Conservation (phyloP, 352 stramenopile species). For the Pythium vanterpoolii region DNA sequence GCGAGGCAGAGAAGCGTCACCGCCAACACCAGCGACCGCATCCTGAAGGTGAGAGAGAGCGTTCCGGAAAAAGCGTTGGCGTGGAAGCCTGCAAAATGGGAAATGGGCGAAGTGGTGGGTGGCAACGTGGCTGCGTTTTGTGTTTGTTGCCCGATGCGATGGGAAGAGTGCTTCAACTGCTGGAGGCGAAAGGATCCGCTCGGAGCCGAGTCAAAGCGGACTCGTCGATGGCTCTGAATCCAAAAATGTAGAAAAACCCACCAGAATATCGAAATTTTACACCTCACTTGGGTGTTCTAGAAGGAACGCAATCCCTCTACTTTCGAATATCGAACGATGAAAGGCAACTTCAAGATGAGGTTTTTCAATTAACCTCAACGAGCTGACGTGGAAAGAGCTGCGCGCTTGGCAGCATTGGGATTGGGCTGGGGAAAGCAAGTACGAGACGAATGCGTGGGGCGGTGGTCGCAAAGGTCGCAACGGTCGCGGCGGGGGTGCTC, state of each 20-base stretch:
- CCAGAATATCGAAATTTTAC: conserved; percentile 20
- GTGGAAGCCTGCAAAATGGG: conserved; percentile 9
- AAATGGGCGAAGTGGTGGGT: conserved; percentile 11
- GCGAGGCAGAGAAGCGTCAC: conserved; percentile 22
- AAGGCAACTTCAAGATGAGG: conserved; percentile 32
- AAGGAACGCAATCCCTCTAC: conserved; percentile 21
- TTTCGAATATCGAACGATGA: conserved; percentile 13
- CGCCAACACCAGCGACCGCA: conserved; percentile 22
- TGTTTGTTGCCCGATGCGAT: no score
- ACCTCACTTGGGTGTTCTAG: conserved; percentile 38
- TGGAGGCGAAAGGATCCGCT: background rate
- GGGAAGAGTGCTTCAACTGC: conserved; percentile 1
- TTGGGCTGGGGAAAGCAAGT: no score
- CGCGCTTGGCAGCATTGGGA: background rate
- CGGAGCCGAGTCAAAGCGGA: conserved; percentile 6
- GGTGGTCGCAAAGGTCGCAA: background rate
- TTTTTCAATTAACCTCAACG: conserved; percentile 14
- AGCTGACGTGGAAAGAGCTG: conserved; percentile 20
- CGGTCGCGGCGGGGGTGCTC: background rate
- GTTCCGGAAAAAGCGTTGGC: background rate
- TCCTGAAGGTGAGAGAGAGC: background rate
- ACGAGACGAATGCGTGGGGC: conserved; percentile 10
- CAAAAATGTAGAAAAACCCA: conserved; percentile 13
- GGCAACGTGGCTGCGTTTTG: conserved; percentile 5
- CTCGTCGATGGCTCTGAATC: conserved; percentile 3